These are phyloP conservation scores for Plantago ovata DNA, from an alignment of 257 asterid genomes.

Conservation along the genomic window DNA sequence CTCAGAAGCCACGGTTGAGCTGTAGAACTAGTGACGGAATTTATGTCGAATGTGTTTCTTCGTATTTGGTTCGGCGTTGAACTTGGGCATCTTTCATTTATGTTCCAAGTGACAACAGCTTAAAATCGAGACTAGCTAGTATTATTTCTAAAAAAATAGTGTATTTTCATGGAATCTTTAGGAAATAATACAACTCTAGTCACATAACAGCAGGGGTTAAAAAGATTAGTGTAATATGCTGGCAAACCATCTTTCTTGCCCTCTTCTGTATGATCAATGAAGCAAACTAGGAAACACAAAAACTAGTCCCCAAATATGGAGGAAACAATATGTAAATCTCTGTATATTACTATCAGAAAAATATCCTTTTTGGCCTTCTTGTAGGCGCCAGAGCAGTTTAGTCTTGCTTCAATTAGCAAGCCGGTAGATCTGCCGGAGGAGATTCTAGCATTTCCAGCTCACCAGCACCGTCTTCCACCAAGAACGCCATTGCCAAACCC, in stretches of 20 bases:
- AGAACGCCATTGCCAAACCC: conserved; percentile 76
- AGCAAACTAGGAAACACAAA: conserved; percentile 17
- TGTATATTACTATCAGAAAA: conserved; percentile 20
- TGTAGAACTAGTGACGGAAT: too few species aligned
- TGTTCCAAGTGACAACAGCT: too few species aligned
- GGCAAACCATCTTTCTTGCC: conserved; percentile 5
- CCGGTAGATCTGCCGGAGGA: conserved; percentile 67
- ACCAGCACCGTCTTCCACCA: conserved; percentile 68
- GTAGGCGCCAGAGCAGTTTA: conserved; percentile 9
- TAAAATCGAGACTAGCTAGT: too few species aligned
- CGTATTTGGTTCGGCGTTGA: too few species aligned
- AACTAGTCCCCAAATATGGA: conserved; percentile 25
- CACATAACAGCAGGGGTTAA: conserved; percentile 11
- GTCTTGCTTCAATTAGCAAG: conserved; percentile 35
- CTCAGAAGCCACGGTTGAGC: too few species aligned
- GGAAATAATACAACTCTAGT: conserved; percentile 23
- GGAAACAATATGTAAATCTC: conserved; percentile 25
- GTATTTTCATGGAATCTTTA: conserved; percentile 19
- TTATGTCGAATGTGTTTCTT: too few species aligned
- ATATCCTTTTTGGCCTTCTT: conserved; percentile 22
- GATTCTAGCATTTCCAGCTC: conserved; percentile 46
- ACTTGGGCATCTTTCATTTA: too few species aligned
- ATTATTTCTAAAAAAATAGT: background rate
- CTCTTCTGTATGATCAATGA: conserved; percentile 7
- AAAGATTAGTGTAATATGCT: conserved; percentile 23